These are phyloP conservation scores for Kondoa malvinella DNA, from an alignment of 768 basidiomycete species.

Conservation along the genomic window DNA sequence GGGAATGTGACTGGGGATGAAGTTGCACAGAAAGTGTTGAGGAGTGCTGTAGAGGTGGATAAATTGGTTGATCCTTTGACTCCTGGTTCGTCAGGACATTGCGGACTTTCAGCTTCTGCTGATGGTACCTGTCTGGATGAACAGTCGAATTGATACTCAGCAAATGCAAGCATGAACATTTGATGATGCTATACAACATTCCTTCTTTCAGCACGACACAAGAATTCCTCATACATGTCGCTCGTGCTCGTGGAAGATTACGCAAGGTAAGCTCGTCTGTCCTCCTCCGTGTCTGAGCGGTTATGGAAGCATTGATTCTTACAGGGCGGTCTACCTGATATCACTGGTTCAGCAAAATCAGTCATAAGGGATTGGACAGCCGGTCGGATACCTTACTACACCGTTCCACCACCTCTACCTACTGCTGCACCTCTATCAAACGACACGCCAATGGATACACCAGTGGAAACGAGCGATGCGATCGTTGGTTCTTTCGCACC, in stretches of 20 bases:
- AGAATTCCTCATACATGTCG: slow-evolving; percentile 79
- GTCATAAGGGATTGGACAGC: slow-evolving; percentile 86
- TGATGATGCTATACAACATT: slow-evolving; percentile 71
- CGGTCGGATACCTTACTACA: slow-evolving; percentile 69
- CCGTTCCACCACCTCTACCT: slow-evolving; percentile 56
- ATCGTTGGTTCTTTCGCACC: slow-evolving; percentile 54
- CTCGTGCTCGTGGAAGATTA: slow-evolving; percentile 62
- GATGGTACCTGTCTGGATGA: neutral
- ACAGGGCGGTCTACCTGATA: slow-evolving; percentile 79
- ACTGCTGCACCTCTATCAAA: slow-evolving; percentile 35
- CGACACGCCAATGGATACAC: slow-evolving; percentile 39
- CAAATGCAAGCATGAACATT: slow-evolving; percentile 50
- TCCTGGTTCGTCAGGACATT: slow-evolving; percentile 48
- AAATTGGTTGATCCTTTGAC: slow-evolving; percentile 76
- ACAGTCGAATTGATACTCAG: slow-evolving; percentile 70
- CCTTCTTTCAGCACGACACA: slow-evolving; percentile 46
- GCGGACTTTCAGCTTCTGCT: neutral
- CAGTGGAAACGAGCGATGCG: slow-evolving; percentile 41
- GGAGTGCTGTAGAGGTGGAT: slow-evolving; percentile 81
- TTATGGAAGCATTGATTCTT: too few species aligned
- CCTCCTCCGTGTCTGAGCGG: too few species aligned
- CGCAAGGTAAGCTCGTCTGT: slow-evolving; percentile 48
- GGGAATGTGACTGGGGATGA: slow-evolving; percentile 29
- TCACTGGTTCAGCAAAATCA: slow-evolving; percentile 61
- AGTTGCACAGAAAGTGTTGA: slow-evolving; percentile 43